A percentile compares a stretch with the other conserved stretches of the same genome.
phyloP scores from a whole-genome alignment of 106 monocot species.

The Allium fistulosum region DNA sequence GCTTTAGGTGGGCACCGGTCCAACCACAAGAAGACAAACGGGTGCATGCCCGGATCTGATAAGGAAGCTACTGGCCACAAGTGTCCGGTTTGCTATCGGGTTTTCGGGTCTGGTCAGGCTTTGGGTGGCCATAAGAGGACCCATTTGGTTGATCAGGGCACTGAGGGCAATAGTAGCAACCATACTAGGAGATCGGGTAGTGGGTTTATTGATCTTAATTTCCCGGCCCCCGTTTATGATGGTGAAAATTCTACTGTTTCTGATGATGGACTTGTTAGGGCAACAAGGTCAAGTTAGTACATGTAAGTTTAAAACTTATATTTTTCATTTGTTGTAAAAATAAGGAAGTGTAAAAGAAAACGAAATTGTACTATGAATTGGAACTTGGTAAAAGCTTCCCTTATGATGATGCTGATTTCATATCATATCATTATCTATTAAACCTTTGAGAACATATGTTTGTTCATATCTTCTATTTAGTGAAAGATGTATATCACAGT shows the following conservation, averaged over 20 bases:
- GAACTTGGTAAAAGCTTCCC: no score
- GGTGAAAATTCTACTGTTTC: constrained; percentile 15
- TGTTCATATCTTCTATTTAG: no score
- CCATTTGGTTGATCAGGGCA: constrained; percentile 7
- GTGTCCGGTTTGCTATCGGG: constrained; percentile 14
- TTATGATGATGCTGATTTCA: no score
- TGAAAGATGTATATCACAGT: no score
- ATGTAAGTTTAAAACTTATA: neutral
- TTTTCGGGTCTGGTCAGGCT: constrained; percentile 23
- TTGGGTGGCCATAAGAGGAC: constrained; percentile 65
- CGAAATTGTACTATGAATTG: no score
- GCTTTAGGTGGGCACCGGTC: constrained; percentile 51
- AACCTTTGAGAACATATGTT: no score
- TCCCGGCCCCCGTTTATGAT: constrained; percentile 9
- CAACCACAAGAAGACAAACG: constrained; percentile 28
- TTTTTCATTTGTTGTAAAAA: neutral
- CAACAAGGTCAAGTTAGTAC: neutral
- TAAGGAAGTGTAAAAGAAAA: neutral
- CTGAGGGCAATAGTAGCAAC: neutral
- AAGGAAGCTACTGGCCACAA: neutral
- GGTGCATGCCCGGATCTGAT: constrained; percentile 4
- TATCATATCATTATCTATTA: no score
- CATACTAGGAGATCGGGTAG: neutral
- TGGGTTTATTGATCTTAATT: constrained; percentile 17
- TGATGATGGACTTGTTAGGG: neutral